A percentile compares a stretch with the other conserved stretches of the same genome.
These are phyloP conservation scores for Venturia carpophila DNA, from an alignment of 2,329 filamentous ascomycete species.

Conservation along the genomic window DNA sequence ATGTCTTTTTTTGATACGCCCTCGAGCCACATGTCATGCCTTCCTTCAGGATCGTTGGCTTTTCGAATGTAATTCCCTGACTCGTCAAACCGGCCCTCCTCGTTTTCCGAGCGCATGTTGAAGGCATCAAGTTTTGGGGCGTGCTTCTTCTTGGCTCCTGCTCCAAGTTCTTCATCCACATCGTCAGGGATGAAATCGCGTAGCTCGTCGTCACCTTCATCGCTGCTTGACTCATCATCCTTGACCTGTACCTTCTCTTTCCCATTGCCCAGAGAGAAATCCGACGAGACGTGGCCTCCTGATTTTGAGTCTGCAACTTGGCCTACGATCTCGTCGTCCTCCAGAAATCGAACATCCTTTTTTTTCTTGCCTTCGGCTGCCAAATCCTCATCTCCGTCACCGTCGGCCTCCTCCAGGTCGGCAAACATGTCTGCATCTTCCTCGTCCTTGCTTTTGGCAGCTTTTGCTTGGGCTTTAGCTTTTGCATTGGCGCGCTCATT, in stretches of 20 bases:
- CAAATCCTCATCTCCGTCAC: conserved; percentile 46
- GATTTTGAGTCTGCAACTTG: conserved; percentile 67
- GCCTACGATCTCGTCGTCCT: conserved; percentile 63
- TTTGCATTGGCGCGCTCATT: conserved; percentile 61
- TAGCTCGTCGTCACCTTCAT: conserved; percentile 54
- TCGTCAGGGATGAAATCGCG: conserved; percentile 59
- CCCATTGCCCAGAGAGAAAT: conserved; percentile 45
- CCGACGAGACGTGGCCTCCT: conserved; percentile 57
- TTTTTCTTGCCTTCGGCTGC: conserved; percentile 51
- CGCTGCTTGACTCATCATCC: conserved; percentile 52
- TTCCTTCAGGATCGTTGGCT: conserved; percentile 77
- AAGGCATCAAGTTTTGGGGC: conserved; percentile 94
- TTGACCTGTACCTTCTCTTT: conserved; percentile 43
- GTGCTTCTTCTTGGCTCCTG: conserved; percentile 83
- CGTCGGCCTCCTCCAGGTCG: conserved; percentile 51
- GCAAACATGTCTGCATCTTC: conserved; percentile 78
- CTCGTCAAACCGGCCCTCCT: conserved; percentile 88
- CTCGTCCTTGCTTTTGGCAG: conserved; percentile 37
- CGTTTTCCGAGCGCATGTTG: conserved; percentile 83
- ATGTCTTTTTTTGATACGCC: conserved; percentile 92
- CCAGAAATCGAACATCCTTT: conserved; percentile 54
- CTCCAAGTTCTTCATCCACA: conserved; percentile 81
- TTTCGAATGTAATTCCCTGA: conserved; percentile 86
- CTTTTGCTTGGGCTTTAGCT: conserved; percentile 34
- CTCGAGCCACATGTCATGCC: conserved; percentile 87